Evolutionary conservation across 305 asterid species (phyloP).

Genomic region (Fraxinus xanthoxyloides): DNA sequence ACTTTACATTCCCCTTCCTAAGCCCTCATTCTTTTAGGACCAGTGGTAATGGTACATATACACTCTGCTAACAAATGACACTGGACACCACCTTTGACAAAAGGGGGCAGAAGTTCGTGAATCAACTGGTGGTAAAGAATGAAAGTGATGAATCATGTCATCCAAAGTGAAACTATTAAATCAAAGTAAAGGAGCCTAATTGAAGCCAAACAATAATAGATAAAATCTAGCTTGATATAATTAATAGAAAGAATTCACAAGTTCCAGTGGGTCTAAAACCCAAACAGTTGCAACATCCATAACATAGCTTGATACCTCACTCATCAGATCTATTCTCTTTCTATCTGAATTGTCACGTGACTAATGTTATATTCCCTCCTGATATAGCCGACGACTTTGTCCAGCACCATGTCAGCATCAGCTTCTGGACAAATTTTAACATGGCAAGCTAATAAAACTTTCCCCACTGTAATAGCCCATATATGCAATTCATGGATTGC

Average conservation of each 20-base stretch:
- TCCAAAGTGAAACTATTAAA: not conserved
- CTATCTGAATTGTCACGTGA: constrained; percentile 88
- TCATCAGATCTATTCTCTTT: constrained; percentile 44
- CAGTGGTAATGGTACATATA: not conserved
- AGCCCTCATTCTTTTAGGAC: not conserved
- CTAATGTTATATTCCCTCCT: constrained; percentile 77
- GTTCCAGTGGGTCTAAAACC: not conserved
- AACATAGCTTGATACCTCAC: not conserved
- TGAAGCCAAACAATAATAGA: not conserved
- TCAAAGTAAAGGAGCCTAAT: not conserved
- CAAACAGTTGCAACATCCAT: constrained; percentile 1
- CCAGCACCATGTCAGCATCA: constrained; percentile 82
- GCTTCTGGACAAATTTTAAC: constrained; percentile 68
- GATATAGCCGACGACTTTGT: constrained; percentile 66
- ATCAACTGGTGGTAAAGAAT: not conserved
- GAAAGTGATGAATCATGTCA: not conserved
- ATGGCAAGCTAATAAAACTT: constrained; percentile 78
- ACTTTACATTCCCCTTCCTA: not conserved
- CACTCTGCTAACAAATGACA: not conserved
- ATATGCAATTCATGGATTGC: constrained; percentile 82
- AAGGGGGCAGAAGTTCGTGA: not conserved
- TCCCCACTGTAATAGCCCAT: constrained; percentile 90
- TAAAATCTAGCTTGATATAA: not conserved
- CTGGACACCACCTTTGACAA: not conserved
- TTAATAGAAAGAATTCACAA: not conserved